These are phyloP conservation scores for Ceriops tagal DNA, from an alignment of 345 rosid species.

Conservation along the genomic window DNA sequence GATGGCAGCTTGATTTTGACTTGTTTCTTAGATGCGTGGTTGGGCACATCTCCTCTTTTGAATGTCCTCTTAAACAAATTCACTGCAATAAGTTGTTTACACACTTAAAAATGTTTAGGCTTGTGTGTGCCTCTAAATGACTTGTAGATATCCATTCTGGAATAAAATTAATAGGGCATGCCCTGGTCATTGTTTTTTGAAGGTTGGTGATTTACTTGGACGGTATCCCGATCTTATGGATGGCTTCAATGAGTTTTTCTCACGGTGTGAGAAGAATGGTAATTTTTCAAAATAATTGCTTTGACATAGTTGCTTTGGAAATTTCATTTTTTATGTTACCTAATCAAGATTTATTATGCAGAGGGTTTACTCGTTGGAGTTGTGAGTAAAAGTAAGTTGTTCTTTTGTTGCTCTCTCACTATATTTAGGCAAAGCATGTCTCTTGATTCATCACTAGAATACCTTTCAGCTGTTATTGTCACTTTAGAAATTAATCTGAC, in stretches of 20 bases:
- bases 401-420: not conserved
- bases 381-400: conserved; percentile 75
- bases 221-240: conserved; percentile 78
- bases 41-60: conserved; percentile 4
- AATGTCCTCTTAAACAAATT: conserved; percentile 8
- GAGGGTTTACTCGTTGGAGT: conserved; percentile 83
- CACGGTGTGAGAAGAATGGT: conserved; percentile 85
- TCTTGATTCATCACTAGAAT: too few relatives aligned
- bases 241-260: conserved; percentile 76
- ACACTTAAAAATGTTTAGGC: not conserved
- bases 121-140: not conserved
- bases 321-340: conserved; percentile 12
- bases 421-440: not conserved
- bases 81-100: too few relatives aligned
- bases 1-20: not conserved
- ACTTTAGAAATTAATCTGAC: too few relatives aligned
- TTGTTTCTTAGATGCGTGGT: not conserved
- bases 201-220: conserved; percentile 79
- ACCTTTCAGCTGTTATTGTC: too few relatives aligned
- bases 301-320: conserved; percentile 13
- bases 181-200: conserved; percentile 18
- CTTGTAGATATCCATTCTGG: not conserved
- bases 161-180: conserved; percentile 12
- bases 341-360: conserved; percentile 40
- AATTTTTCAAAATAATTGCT: conserved; percentile 18